These are phyloP conservation scores for Venturia pyrina DNA, from an alignment of 2,329 filamentous ascomycete genomes.

Conservation along the genomic window DNA sequence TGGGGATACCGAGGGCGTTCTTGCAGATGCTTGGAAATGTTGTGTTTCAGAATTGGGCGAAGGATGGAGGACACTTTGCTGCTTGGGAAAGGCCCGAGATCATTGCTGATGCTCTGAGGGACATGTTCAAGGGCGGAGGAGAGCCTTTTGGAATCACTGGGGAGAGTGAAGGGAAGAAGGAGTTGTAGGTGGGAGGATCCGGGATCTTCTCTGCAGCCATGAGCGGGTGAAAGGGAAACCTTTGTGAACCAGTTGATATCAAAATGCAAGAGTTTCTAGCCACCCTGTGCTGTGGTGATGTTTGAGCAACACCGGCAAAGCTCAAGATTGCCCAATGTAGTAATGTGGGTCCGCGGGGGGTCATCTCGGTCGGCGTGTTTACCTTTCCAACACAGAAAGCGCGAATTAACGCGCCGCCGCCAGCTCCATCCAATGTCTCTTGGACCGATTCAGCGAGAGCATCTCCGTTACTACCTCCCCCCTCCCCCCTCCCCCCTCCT, in stretches of 20 bases:
- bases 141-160: conserved; percentile 23
- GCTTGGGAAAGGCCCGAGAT: conserved; percentile 47
- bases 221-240: too few relatives aligned
- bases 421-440: background rate
- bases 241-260: too few relatives aligned
- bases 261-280: too few relatives aligned
- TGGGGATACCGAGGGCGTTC: conserved; percentile 45
- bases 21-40: conserved; percentile 47
- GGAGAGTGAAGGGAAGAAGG: background rate
- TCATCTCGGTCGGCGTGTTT: background rate
- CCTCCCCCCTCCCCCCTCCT: background rate
- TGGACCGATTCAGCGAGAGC: background rate
- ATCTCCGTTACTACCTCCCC: background rate
- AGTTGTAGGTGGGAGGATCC: background rate
- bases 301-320: background rate
- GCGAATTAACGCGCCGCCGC: background rate
- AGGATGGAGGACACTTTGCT: conserved; percentile 51
- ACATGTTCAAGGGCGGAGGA: conserved; percentile 46
- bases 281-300: too few relatives aligned
- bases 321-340: background rate
- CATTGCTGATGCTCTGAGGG: conserved; percentile 42
- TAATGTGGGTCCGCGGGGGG: background rate
- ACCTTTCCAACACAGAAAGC: background rate
- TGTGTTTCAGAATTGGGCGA: conserved; percentile 44
- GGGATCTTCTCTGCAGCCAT: too few relatives aligned